Evolutionary conservation across 306 rosid species (phyloP), one percentile per base, ranked within the genome.

Genomic region (Medicago lupulina): DNA sequence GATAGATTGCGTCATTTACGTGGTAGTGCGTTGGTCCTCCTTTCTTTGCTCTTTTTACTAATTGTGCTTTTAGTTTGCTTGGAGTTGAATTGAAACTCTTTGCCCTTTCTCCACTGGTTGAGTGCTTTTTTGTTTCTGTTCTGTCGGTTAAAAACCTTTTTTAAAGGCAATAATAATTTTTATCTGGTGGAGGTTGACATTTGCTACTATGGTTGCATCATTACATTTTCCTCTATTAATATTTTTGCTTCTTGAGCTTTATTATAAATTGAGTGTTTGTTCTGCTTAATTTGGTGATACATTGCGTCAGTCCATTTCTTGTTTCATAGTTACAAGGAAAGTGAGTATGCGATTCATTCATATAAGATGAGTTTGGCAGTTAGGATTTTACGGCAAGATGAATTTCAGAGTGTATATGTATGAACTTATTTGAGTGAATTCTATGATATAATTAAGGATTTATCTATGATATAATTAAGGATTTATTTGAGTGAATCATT

Each of bases 151-250:
- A 57, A 59, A 39, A 73, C 53, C 8, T 25, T 39, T 39, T 38
- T 38, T 63, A 73, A 60, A 73, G 77, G 57, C 68, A 23, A 73
- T 73, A 41, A 54, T 71, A 11, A 36, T 63, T 73, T 59, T 59
- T 54, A 58, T 41, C 23, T 43, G 57, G 31, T 73, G 77, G 69
- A 44, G 69, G 44, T 73, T 73, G 77, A 73, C 77, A 58, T 73
- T 73, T 59, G 43, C 28, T 57, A 43, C 69, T 25, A 59, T 23
- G 43, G 67, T 15, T 13, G 15, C 49, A 73, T 73, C 46, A 59
- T 73, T 58, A 10, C 77, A 55, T 19, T 55, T 18, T 18, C 14
- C 31, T 54, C 25, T 18, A 54, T 17, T 18, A 18, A 17, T 8
- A 18, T 17, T 17, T 54, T 18, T 54, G 25, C 25, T 54, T 54